Conservation (phyloP, 495 filamentous ascomycete species). For the Penicillium silybi region DNA sequence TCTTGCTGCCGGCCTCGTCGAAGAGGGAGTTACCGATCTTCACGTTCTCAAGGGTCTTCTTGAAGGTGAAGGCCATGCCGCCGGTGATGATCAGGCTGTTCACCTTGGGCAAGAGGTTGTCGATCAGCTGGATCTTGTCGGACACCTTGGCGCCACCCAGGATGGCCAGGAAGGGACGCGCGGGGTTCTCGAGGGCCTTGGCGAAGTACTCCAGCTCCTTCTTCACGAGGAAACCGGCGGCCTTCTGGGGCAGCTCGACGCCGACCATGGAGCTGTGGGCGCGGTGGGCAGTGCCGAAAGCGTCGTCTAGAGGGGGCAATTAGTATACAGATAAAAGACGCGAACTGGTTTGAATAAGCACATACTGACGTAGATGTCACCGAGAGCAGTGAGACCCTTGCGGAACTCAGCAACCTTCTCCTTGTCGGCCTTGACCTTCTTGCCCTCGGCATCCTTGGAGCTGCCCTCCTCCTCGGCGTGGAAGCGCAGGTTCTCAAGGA, state of each 20-base stretch:
- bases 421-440: conserved; percentile 97
- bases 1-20: conserved; percentile 93
- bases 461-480: conserved; percentile 97
- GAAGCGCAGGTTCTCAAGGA: conserved; percentile 97
- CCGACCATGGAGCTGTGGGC: conserved; percentile 99
- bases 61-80: conserved; percentile 99
- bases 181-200: conserved; percentile 86
- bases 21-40: conserved; percentile 90
- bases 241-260: conserved; percentile 89
- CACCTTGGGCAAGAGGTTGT: conserved; percentile 97
- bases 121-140: conserved; percentile 99
- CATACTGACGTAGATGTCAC: conserved; percentile 96
- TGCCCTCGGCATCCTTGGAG: conserved; percentile 84
- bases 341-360: not conserved
- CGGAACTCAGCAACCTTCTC: conserved; percentile 87
- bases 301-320: conserved; percentile 65
- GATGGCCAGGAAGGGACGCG: conserved; percentile 97
- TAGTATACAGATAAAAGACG: conserved; percentile 5
- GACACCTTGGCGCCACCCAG: conserved; percentile 97
- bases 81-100: conserved; percentile 95
- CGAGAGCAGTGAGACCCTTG: conserved; percentile 89
- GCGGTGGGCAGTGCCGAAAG: conserved; percentile 97
- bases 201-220: conserved; percentile 99
- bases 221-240: conserved; percentile 97
- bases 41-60: conserved; percentile 90